Base-by-base conservation (phyloP, 208 protist genomes). In the Leishmania major region DNA sequence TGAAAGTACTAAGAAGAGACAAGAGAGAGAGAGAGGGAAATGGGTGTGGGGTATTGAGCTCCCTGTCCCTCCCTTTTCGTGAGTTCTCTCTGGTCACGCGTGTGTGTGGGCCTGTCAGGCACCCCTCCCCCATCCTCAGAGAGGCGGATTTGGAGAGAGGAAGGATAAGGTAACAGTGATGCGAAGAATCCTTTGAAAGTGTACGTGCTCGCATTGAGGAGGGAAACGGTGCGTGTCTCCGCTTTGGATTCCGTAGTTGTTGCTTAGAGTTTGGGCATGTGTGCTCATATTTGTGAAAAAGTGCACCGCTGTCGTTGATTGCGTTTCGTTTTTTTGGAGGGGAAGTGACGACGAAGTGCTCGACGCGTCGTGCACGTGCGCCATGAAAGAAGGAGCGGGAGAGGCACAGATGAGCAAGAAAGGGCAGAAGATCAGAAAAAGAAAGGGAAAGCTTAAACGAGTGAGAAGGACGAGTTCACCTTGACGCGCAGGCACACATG, bases 221-320 rank as follows among this genome's bases (percentile, higher is more conserved):
- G 0, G 51, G 1, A 62, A 60, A 62, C 31, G 7, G 17, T 25
- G 57, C 57, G 57, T 19, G 25, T 7, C 17, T 62, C 57, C 57
- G 57, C 31, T 62, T 62, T 62, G 51, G 51, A 5, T 55, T 55
- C 51, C 51, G 51, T 13, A 8, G 17, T 8, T 1, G 28, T 3
- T 31, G 57, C 25, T 31, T 31, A 31, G 25, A 7, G 75, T 82
- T 22, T 82, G 62, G 69, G 75, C 72, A 31, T 82, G 71, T 53
- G n/a, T 82, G 53, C 59, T 43, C 66, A 62, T 72, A 47, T 45
- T 40, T 55, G 28, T 40, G 59, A 49, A 35, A 17, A 45, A 4
- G 17, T 67, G 55, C 25, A 35, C 62, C 62, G 31, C 31, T 37
- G 31, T 31, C 25, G 62, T 17, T 22, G 31, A 69, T 40, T 31